Evolutionary conservation across 179 eudicot species (phyloP), one percentile per base, ranked within the genome.

Genomic region (Spergularia azorica): DNA sequence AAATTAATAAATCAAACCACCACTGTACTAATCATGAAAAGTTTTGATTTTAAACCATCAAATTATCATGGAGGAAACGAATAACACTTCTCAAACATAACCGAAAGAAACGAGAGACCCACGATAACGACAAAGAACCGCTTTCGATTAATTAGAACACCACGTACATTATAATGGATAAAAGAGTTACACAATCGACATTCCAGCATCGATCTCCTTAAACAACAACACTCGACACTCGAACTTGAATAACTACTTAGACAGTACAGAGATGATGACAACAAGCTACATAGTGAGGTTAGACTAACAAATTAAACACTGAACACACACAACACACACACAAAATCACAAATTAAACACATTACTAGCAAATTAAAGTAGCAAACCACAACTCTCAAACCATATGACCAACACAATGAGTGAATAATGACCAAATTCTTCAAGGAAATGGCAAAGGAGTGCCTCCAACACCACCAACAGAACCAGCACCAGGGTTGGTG

Each of bases 391-490:
- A 73, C 55, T 8, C 16, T 13, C 32, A 26, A 26, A 26, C 32
- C 32, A 26, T 26, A 4, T 38, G n/a, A 14, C n/a, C 60, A 38
- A n/a, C 26, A 21, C 10, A 43, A 43, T 4, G 48, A 4, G 6
- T 43, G 6, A 43, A 43, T 10, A 15, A 17, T 41, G 16, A 17
- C 61, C 9, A 21, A 17, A 18, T 67, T 20, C 17, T 26, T 80
- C 76, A 80, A 9, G 83, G 83, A 58, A 80, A 80, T 26, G 83
- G 83, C 67, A 72, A 76, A 64, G 79, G 72, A 43, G 79, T 55
- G 14, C 9, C 59, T 13, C 63, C 68, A 63, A 78, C 76, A 64
- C 67, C 67, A 39, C 72, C 79, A 39, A 16, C 16, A 80, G 43
- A 48, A 59, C 67, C 78, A 80, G 13, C 63, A 36, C 73, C 74